Evolutionary conservation across 192 early-diverging fungal species (phyloP).

Genomic region (Oehlia diaphana): DNA sequence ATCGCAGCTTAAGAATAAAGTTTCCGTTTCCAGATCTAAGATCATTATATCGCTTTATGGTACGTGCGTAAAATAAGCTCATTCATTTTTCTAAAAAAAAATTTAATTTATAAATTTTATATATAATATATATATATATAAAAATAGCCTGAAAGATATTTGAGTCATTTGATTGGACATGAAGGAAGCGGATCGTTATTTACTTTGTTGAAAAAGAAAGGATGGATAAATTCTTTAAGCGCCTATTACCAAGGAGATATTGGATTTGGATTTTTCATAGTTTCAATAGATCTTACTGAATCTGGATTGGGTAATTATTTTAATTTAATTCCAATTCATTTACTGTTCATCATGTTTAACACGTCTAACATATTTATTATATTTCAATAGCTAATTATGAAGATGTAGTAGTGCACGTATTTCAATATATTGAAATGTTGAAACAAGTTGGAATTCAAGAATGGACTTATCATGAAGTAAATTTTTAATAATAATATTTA

Average conservation of each 20-base stretch:
- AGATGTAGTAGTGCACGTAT: slow-evolving; percentile 78
- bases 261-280: slow-evolving; percentile 82
- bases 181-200: slow-evolving; percentile 88
- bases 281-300: slow-evolving; percentile 82
- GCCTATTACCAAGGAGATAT: slow-evolving; percentile 63
- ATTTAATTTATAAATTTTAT: background rate
- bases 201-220: slow-evolving; percentile 77
- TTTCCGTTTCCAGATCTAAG: slow-evolving; percentile 88
- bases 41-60: slow-evolving; percentile 47
- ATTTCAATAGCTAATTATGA: slow-evolving; percentile 54
- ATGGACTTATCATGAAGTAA: slow-evolving; percentile 82
- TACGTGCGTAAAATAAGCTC: slow-evolving; percentile 20
- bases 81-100: background rate
- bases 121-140: slow-evolving; percentile 16
- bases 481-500: background rate
- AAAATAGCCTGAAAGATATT: slow-evolving; percentile 67
- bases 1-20: slow-evolving; percentile 72
- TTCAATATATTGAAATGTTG: slow-evolving; percentile 89
- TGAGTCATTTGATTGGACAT: slow-evolving; percentile 90
- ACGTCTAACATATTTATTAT: background rate
- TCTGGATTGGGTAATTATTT: slow-evolving; percentile 56
- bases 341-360: background rate
- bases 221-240: slow-evolving; percentile 83
- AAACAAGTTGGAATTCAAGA: slow-evolving; percentile 65
- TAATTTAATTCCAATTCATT: background rate